A percentile compares a stretch with the other conserved stretches of the same genome.
phyloP scores from a whole-genome alignment of 495 filamentous ascomycete species.

The Neurospora sp. region DNA sequence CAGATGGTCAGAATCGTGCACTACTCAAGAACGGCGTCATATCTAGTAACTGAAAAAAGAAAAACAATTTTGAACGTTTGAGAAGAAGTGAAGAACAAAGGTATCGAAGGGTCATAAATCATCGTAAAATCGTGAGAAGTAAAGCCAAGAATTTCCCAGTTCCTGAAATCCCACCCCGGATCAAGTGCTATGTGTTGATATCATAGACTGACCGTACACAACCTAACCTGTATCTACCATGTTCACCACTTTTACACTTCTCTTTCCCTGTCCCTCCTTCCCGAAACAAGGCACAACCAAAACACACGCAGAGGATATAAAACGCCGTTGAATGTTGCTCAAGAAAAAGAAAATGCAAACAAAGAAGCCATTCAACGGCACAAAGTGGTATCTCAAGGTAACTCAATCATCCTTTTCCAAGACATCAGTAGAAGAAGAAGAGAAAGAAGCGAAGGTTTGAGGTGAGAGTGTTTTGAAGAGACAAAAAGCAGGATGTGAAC shows the following conservation, averaged over 20 bases:
- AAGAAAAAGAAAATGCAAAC: constrained; percentile 12
- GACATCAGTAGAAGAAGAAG: constrained; percentile 6
- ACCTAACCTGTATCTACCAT: not conserved
- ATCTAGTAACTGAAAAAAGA: not conserved
- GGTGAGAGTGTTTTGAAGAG: not conserved
- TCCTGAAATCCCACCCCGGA: not conserved
- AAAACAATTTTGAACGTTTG: not conserved
- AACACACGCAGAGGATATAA: not conserved
- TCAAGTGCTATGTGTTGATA: not conserved
- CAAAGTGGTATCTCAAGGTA: constrained; percentile 1
- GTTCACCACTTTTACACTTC: not conserved
- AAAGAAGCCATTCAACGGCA: constrained; percentile 9
- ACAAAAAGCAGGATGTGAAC: not conserved
- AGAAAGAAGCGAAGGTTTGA: constrained; percentile 5
- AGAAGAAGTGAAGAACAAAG: constrained; percentile 5
- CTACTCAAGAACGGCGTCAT: not conserved
- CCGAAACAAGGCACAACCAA: not conserved
- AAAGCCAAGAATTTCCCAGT: not conserved
- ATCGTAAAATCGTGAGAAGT: constrained; percentile 1
- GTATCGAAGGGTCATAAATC: constrained; percentile 3
- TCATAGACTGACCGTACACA: not conserved
- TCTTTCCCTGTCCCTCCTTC: not conserved
- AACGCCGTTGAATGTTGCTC: not conserved
- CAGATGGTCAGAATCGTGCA: not conserved
- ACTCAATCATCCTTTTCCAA: not conserved